Conservation (phyloP, 2,329 filamentous ascomycete species). For the Acrocalymma vagum region DNA sequence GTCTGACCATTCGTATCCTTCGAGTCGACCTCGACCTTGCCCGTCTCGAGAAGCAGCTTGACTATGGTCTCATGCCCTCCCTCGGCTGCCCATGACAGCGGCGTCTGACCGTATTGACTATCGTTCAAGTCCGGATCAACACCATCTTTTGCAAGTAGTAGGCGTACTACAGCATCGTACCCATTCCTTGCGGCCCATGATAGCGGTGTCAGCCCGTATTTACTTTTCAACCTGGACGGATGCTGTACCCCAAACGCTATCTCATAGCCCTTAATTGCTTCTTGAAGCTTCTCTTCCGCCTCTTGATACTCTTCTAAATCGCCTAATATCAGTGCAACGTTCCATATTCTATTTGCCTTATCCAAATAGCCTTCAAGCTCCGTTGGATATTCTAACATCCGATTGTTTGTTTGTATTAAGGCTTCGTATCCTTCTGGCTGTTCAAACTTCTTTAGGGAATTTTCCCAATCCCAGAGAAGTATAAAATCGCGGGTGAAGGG, state of each 20-base stretch:
- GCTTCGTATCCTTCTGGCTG: conserved; percentile 3
- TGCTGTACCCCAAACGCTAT: conserved; percentile 4
- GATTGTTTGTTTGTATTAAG: conserved; percentile 2
- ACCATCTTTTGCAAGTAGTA: conserved; percentile 9
- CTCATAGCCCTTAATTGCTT: conserved; percentile 5
- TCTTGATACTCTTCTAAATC: conserved; percentile 3
- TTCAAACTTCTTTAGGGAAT: conserved; percentile 2
- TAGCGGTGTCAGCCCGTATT: conserved; percentile 10
- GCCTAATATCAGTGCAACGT: conserved; percentile 13
- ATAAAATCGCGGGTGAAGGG: conserved; percentile 3
- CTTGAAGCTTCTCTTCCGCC: conserved; percentile 8
- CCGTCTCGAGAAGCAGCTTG: conserved; percentile 1
- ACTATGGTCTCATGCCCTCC: neutral
- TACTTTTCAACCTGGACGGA: conserved; percentile 5
- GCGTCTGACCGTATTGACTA: too few species aligned
- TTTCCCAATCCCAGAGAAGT: conserved; percentile 8
- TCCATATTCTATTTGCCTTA: conserved; percentile 9
- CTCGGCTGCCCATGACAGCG: neutral
- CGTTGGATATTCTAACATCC: neutral
- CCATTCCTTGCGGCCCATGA: conserved; percentile 12
- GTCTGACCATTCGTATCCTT: too few species aligned
- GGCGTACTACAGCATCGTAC: conserved; percentile 7
- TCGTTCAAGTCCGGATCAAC: conserved; percentile 9
- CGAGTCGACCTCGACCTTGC: too few species aligned
- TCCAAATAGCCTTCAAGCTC: conserved; percentile 4